A percentile compares a stretch with the other conserved stretches of the same genome.
phyloP scores from a whole-genome alignment of 2,329 filamentous ascomycete species.

The Paraconiothyrium sp. region DNA sequence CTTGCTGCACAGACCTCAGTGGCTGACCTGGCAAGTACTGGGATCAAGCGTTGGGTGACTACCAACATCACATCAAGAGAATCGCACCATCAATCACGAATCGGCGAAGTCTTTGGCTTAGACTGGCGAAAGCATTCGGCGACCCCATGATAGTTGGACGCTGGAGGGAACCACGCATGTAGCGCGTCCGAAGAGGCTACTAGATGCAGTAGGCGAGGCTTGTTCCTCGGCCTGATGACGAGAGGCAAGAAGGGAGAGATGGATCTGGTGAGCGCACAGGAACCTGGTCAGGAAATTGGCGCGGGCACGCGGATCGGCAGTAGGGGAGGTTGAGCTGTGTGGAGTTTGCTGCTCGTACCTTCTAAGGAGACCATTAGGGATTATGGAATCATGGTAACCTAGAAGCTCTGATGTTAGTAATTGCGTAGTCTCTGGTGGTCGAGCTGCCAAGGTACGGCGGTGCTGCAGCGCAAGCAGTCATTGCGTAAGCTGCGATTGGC shows the following conservation, averaged over 20 bases:
- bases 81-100: not conserved
- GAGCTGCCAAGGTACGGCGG: slow-evolving; percentile 25
- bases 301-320: not conserved
- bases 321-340: slow-evolving; percentile 22
- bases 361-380: slow-evolving; percentile 21
- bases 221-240: slow-evolving; percentile 2
- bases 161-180: not conserved
- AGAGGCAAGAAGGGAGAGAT: not conserved
- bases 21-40: slow-evolving; percentile 5
- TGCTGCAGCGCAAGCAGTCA: slow-evolving; percentile 17
- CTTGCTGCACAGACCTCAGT: not conserved
- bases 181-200: not conserved
- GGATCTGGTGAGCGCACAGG: not conserved
- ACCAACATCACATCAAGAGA: not conserved
- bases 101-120: not conserved
- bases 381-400: slow-evolving; percentile 30
- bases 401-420: slow-evolving; percentile 40
- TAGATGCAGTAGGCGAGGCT: not conserved
- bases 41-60: not conserved
- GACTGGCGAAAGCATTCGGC: not conserved
- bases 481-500: slow-evolving; percentile 1
- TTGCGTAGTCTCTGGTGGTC: slow-evolving; percentile 22
- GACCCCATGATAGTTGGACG: not conserved
- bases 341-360: slow-evolving; percentile 12
- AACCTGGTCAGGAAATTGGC: not conserved